phyloP scores from a whole-genome alignment of 179 eudicot genomes.

The Patellifolia procumbens region DNA sequence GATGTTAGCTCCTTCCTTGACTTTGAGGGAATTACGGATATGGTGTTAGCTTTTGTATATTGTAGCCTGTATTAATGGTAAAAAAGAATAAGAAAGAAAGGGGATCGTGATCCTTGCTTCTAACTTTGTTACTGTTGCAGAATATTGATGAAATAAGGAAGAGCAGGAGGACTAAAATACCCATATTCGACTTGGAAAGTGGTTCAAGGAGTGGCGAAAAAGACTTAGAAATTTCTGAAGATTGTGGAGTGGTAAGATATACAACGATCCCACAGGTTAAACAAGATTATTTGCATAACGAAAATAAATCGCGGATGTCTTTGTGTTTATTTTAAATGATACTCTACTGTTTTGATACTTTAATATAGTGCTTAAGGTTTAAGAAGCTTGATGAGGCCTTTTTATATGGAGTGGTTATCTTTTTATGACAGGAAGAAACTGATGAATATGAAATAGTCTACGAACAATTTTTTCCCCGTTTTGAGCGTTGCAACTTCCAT shows the following conservation, averaged over 20 bases:
- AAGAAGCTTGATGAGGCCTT: too few relatives aligned
- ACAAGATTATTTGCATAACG: neutral
- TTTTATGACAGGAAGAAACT: too few relatives aligned
- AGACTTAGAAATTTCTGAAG: constrained; percentile 91
- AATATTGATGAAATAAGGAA: constrained; percentile 82
- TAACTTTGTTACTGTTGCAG: constrained; percentile 42
- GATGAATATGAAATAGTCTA: neutral
- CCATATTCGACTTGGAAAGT: constrained; percentile 82
- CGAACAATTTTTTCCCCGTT: too few relatives aligned
- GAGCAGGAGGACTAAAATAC: constrained; percentile 68
- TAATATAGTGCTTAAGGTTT: neutral
- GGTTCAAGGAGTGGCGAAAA: constrained; percentile 81
- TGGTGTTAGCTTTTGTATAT: neutral
- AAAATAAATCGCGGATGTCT: neutral
- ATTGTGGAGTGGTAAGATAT: constrained; percentile 89
- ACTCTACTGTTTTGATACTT: neutral
- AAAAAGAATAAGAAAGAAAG: neutral
- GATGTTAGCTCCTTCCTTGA: too few relatives aligned
- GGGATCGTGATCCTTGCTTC: neutral
- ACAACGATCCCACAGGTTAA: neutral
- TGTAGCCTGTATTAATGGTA: neutral
- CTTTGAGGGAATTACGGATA: too few relatives aligned
- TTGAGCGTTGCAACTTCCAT: neutral
- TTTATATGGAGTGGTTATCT: neutral
- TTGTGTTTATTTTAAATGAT: neutral